Evolutionary conservation across 768 basidiomycete genomes (phyloP).

Genomic region (Strobilomyces echinocephalus): DNA sequence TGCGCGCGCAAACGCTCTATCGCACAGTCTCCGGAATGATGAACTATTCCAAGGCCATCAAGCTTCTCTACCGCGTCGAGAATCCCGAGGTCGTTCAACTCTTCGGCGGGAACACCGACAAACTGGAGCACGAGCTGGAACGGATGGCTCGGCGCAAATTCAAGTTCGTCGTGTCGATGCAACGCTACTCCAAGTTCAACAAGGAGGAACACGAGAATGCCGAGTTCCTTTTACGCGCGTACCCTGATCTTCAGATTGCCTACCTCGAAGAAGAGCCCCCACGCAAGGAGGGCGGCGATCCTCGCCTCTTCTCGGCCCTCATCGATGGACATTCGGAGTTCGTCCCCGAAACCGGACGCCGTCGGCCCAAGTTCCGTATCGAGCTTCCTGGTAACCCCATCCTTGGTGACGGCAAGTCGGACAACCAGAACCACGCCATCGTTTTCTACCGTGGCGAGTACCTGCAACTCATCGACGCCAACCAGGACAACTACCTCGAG

Average conservation of each 20-base stretch:
- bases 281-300: constrained; percentile 91
- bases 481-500: constrained; percentile 99
- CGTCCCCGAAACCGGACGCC: constrained; percentile 77
- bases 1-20: constrained; percentile 97
- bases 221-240: constrained; percentile 94
- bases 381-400: constrained; percentile 99
- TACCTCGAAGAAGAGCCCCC: constrained; percentile 96
- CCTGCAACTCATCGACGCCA: constrained; percentile 98
- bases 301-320: constrained; percentile 90
- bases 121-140: constrained; percentile 92
- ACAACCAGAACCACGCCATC: constrained; percentile 99
- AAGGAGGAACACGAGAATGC: constrained; percentile 99
- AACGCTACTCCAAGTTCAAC: constrained; percentile 98
- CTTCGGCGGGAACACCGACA: constrained; percentile 97
- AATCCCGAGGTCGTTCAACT: constrained; percentile 98
- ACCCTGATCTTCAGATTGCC: constrained; percentile 97
- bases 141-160: constrained; percentile 98
- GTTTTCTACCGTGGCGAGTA: constrained; percentile 99
- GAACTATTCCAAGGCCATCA: constrained; percentile 99
- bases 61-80: constrained; percentile 97
- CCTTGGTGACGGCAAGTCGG: constrained; percentile 97
- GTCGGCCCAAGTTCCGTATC: constrained; percentile 95
- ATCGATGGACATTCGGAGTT: constrained; percentile 99
- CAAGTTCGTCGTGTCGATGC: constrained; percentile 99
- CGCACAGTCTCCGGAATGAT: constrained; percentile 99